Evolutionary conservation across 2,329 filamentous ascomycete genomes (phyloP).

Genomic region (Fusarium drepaniforme): DNA sequence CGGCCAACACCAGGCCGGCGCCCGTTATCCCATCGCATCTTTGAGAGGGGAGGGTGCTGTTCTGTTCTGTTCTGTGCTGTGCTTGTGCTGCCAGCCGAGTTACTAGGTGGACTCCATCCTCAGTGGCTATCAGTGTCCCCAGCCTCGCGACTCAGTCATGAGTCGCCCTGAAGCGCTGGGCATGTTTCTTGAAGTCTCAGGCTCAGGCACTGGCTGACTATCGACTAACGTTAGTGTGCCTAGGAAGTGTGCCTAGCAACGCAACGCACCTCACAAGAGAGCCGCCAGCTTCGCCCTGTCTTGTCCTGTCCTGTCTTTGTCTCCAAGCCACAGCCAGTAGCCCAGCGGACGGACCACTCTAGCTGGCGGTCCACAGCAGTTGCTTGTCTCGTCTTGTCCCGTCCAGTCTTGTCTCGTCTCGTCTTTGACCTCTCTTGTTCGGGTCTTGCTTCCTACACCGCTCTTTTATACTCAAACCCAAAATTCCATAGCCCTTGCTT

Average conservation of each 20-base stretch:
- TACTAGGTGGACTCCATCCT: neutral
- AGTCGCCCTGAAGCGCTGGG: conserved; percentile 14
- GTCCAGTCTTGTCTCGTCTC: conserved; percentile 37
- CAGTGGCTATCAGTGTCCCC: conserved; percentile 8
- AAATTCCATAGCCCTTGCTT: conserved; percentile 33
- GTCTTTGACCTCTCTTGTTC: conserved; percentile 35
- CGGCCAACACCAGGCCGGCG: conserved; percentile 5
- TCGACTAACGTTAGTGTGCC: neutral
- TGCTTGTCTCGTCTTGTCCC: conserved; percentile 34
- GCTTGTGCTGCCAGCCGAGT: neutral
- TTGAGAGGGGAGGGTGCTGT: neutral
- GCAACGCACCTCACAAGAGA: neutral
- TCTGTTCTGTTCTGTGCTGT: neutral
- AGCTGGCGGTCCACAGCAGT: conserved; percentile 33
- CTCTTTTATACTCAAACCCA: conserved; percentile 42
- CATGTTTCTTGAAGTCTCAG: conserved; percentile 35
- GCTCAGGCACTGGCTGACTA: conserved; percentile 14
- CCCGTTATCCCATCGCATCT: neutral
- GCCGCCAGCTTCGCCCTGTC: conserved; percentile 7
- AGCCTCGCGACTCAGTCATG: conserved; percentile 17
- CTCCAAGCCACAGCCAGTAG: conserved; percentile 37
- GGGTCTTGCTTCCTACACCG: conserved; percentile 40
- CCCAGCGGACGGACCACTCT: conserved; percentile 19
- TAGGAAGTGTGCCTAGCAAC: conserved; percentile 19
- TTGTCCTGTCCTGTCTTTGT: conserved; percentile 26